These are phyloP conservation scores for Ambrosiella beaveri DNA, from an alignment of 2,329 filamentous ascomycete genomes.

Conservation along the genomic window DNA sequence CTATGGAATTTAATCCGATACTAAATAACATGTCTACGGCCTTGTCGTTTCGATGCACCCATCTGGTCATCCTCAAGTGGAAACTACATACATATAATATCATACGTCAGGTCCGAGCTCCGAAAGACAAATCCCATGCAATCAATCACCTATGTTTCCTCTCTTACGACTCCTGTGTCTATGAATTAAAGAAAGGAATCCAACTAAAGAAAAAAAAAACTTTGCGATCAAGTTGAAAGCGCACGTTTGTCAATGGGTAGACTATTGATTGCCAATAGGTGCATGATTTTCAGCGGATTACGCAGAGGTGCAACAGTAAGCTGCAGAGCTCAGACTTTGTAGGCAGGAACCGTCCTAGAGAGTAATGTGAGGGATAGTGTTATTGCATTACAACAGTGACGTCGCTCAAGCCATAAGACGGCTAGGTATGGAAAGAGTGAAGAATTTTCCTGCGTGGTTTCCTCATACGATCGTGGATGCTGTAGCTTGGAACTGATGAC, in stretches of 20 bases:
- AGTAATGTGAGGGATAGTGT: not conserved
- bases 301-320: not conserved
- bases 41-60: not conserved
- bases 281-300: not conserved
- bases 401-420: too few species aligned
- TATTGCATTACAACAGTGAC: too few species aligned
- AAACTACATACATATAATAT: not conserved
- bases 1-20: too few species aligned
- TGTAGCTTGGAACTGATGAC: too few species aligned
- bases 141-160: not conserved
- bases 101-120: not conserved
- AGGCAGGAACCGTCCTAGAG: not conserved
- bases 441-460: too few species aligned
- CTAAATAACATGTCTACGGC: not conserved
- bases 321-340: not conserved
- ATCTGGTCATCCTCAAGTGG: not conserved
- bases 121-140: not conserved
- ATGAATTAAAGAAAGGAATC: not conserved
- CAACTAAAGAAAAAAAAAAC: not conserved
- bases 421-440: too few species aligned
- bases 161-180: not conserved
- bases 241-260: not conserved
- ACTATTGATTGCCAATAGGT: not conserved
- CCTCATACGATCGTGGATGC: too few species aligned
- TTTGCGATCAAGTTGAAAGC: not conserved